phyloP scores from a whole-genome alignment of 2,329 filamentous ascomycete genomes.

The Penicillium expansum region DNA sequence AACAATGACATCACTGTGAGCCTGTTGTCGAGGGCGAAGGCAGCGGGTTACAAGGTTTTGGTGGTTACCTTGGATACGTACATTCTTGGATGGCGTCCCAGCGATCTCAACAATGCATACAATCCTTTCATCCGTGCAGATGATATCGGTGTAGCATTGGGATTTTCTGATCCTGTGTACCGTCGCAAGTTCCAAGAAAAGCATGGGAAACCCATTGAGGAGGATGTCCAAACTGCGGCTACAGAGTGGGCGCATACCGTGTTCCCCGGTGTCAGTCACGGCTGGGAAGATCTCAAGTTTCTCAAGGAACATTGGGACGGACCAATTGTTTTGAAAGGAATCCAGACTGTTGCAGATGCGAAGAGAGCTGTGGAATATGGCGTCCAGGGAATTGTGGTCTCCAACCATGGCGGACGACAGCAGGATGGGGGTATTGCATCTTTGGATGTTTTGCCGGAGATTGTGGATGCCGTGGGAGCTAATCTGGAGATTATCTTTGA shows the following conservation, averaged over 20 bases:
- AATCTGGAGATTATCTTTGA: constrained; percentile 47
- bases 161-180: constrained; percentile 66
- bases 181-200: constrained; percentile 51
- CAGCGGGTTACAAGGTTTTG: constrained; percentile 60
- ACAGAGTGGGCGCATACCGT: constrained; percentile 52
- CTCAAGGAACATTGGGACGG: constrained; percentile 60
- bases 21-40: constrained; percentile 59
- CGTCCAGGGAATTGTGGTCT: constrained; percentile 49
- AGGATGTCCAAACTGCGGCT: constrained; percentile 48
- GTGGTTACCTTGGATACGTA: constrained; percentile 73
- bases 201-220: constrained; percentile 42
- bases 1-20: constrained; percentile 64
- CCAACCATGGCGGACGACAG: constrained; percentile 52
- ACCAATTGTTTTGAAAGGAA: constrained; percentile 60
- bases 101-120: constrained; percentile 61
- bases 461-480: constrained; percentile 46
- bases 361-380: constrained; percentile 44
- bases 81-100: constrained; percentile 64
- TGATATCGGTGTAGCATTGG: constrained; percentile 55
- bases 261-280: constrained; percentile 53
- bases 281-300: constrained; percentile 59
- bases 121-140: constrained; percentile 30
- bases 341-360: constrained; percentile 48
- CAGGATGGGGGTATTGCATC: constrained; percentile 46
- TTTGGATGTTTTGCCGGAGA: constrained; percentile 53